Evolutionary conservation across 768 basidiomycete species (phyloP), one percentile per base, ranked within the genome.

Genomic region (Hemileccinum impolitum): DNA sequence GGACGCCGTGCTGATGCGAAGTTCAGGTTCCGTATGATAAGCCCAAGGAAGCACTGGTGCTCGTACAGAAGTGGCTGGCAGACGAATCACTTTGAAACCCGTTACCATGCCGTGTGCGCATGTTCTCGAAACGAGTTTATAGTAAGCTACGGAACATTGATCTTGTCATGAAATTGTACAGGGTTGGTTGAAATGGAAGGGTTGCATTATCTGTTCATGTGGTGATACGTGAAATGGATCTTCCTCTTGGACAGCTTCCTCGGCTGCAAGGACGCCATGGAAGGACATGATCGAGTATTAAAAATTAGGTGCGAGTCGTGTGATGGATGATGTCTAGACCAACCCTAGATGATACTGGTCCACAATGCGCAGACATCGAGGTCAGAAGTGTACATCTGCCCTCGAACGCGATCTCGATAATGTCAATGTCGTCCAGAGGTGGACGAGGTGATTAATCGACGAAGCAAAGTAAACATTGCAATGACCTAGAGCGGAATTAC

Each of bases 21-120:
- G n/a, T n/a, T n/a, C n/a, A 78, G 76, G 79, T 74, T 19, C 82
- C 83, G 2, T 77, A 75, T 54, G 80, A 85, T 56, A 79, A 82
- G 60, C 80, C 81, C 1, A 67, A 68, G 43, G 75, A 79, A 54
- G 70, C 75, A 12, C 62, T 81, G 30, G 71, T 66, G 35, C 64
- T 82, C 32, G 68, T 77, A 10, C 72, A 73, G 28, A 66, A 68
- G 31, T 81, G 78, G 79, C 44, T 77, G 39, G 60, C 69, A 1
- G 36, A 44, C 60, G 6, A 21, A 26, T 28, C 48, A 4, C 54
- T 53, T 30, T 60, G 26, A 60, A 30, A 37, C n/a, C 3, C 36
- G 19, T 39, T 19, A 10, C 8, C 18, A 28, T 32, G 5, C 41
- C 9, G 4, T 2, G 23, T 26, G 25, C 15, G 19, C 7, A 23